Percentiles rank a stretch among this genome's conserved stretches.
Evolutionary conservation across 2,329 filamentous ascomycete genomes (phyloP).

Genomic region (Exophiala calicioides): DNA sequence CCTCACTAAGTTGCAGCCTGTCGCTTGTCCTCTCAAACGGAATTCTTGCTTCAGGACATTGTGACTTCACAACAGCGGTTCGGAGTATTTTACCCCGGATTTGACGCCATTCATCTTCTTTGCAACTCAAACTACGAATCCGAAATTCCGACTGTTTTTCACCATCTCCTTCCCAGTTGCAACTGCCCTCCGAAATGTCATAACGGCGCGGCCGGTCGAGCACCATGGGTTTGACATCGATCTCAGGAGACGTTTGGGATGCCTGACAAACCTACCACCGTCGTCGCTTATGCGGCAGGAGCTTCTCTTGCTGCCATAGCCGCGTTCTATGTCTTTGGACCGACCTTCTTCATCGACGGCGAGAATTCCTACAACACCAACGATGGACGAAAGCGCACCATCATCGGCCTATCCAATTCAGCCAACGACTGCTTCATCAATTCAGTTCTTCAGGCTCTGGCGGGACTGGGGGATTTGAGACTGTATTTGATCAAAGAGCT

Average conservation of each 20-base stretch:
- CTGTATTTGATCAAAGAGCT: constrained; percentile 90
- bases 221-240: constrained; percentile 20
- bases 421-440: constrained; percentile 98
- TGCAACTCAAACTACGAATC: too few species aligned
- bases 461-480: constrained; percentile 83
- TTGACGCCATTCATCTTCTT: too few species aligned
- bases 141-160: not conserved
- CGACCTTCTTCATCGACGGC: constrained; percentile 93
- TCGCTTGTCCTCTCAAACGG: not conserved
- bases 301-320: constrained; percentile 93
- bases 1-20: not conserved
- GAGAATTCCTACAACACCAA: constrained; percentile 62
- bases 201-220: constrained; percentile 8
- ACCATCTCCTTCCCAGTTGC: not conserved
- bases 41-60: not conserved
- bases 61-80: too few species aligned
- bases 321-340: constrained; percentile 94
- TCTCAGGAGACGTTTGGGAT: constrained; percentile 46
- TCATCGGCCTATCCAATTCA: constrained; percentile 84
- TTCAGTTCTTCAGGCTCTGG: constrained; percentile 88
- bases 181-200: constrained; percentile 13
- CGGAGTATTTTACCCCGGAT: too few species aligned
- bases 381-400: constrained; percentile 72
- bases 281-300: constrained; percentile 91
- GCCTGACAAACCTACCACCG: constrained; percentile 79